phyloP scores from a whole-genome alignment of 1,284 basidiomycete genomes.

The Amylostereum chailletii region DNA sequence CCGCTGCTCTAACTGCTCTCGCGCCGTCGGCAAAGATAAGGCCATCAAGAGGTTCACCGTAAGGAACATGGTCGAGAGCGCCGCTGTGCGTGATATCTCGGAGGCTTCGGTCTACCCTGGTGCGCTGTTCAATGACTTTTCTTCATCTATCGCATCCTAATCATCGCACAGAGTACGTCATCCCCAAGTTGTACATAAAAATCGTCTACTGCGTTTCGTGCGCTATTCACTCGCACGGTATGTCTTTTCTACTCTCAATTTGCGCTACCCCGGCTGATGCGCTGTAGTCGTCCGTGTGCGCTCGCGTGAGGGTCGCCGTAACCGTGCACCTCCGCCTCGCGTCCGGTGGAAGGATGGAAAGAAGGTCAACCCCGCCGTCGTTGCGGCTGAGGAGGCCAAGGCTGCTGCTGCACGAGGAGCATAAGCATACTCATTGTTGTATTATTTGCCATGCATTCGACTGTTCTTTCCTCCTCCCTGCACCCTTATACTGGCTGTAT shows the following conservation, averaged over 20 bases:
- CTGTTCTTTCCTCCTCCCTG: not conserved
- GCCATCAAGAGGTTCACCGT: slow-evolving; percentile 99
- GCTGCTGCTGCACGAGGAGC: slow-evolving; percentile 23
- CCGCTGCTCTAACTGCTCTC: slow-evolving; percentile 98
- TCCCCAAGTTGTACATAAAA: slow-evolving; percentile 99
- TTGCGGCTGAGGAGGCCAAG: slow-evolving; percentile 43
- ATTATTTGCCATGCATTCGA: slow-evolving; percentile 9
- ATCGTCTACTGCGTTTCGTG: slow-evolving; percentile 99
- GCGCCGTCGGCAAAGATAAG: slow-evolving; percentile 94
- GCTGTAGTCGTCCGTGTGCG: slow-evolving; percentile 85
- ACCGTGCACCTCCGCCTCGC: slow-evolving; percentile 93
- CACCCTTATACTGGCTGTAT: too few species aligned
- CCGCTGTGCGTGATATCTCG: slow-evolving; percentile 94
- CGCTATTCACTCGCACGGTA: slow-evolving; percentile 97
- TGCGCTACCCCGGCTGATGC: not conserved
- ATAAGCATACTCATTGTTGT: slow-evolving; percentile 16
- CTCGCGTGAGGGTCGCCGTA: slow-evolving; percentile 87
- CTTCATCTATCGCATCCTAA: not conserved
- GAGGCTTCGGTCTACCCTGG: slow-evolving; percentile 93
- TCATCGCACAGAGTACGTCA: slow-evolving; percentile 73
- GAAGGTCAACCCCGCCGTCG: slow-evolving; percentile 76
- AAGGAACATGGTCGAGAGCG: slow-evolving; percentile 99
- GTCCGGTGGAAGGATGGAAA: slow-evolving; percentile 98
- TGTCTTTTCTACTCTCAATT: slow-evolving; percentile 18
- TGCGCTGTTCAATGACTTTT: slow-evolving; percentile 31